Evolutionary conservation across 2,329 filamentous ascomycete species (phyloP).

Genomic region (Akanthomyces dipterigenus): DNA sequence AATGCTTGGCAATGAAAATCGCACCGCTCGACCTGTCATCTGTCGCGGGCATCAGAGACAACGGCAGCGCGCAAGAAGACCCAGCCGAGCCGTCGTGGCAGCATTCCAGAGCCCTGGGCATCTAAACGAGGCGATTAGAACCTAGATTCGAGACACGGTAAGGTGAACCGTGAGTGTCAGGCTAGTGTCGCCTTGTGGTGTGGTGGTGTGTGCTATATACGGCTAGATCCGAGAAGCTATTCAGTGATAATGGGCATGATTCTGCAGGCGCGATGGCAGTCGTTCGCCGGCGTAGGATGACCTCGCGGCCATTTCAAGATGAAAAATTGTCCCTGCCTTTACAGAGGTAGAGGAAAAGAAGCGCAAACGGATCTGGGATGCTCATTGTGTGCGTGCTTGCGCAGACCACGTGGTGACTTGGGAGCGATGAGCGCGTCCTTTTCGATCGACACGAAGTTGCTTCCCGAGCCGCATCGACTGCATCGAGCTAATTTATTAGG

Average conservation of each 20-base stretch:
- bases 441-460: neutral
- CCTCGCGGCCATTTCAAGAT: neutral
- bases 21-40: neutral
- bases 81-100: neutral
- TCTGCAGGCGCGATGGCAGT: neutral
- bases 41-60: neutral
- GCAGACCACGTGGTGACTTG: neutral
- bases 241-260: neutral
- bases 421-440: neutral
- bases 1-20: neutral
- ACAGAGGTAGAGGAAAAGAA: neutral
- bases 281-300: neutral
- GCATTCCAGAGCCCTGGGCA: slow-evolving; percentile 1
- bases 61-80: neutral
- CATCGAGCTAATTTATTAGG: neutral
- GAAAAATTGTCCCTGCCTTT: neutral
- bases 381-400: no score
- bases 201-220: neutral
- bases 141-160: neutral
- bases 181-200: neutral
- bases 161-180: neutral
- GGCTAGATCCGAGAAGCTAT: slow-evolving; percentile 7
- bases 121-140: neutral
- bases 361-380: no score
- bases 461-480: neutral